Percentiles rank a stretch among this genome's conserved stretches.
Evolutionary conservation across 176 grass and related monocot genomes (phyloP).

Genomic region (Rhynchospora breviuscula): DNA sequence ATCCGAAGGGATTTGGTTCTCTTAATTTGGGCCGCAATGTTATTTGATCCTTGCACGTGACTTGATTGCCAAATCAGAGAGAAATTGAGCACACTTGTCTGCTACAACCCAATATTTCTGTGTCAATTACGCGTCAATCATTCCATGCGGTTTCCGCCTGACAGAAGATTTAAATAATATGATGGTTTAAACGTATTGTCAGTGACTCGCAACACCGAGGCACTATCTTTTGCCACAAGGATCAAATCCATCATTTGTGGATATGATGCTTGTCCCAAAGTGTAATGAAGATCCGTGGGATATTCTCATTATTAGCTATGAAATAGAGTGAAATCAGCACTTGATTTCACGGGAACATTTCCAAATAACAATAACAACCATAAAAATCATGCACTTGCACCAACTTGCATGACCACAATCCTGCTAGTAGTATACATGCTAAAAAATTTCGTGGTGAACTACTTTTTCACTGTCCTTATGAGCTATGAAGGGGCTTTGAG

Average conservation of each 20-base stretch:
- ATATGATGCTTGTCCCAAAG: neutral
- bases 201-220: neutral
- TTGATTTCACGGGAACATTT: no score
- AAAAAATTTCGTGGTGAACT: no score
- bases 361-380: no score
- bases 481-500: neutral
- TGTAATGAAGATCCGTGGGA: neutral
- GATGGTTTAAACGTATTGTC: neutral
- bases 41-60: constrained; percentile 15
- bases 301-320: constrained; percentile 3
- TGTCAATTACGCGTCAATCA: neutral
- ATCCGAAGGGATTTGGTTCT: constrained; percentile 4
- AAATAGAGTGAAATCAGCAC: neutral
- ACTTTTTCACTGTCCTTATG: no score
- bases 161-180: neutral
- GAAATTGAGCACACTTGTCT: neutral
- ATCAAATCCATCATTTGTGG: neutral
- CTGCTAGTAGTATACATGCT: neutral
- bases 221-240: neutral
- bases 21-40: neutral
- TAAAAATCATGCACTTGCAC: neutral
- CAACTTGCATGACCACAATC: neutral
- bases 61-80: neutral
- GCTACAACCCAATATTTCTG: neutral
- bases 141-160: neutral